A percentile compares a stretch with the other conserved stretches of the same genome.
Evolutionary conservation across 1,139 yeast species (phyloP).

Genomic region (Suhomyces chickasaworum): DNA sequence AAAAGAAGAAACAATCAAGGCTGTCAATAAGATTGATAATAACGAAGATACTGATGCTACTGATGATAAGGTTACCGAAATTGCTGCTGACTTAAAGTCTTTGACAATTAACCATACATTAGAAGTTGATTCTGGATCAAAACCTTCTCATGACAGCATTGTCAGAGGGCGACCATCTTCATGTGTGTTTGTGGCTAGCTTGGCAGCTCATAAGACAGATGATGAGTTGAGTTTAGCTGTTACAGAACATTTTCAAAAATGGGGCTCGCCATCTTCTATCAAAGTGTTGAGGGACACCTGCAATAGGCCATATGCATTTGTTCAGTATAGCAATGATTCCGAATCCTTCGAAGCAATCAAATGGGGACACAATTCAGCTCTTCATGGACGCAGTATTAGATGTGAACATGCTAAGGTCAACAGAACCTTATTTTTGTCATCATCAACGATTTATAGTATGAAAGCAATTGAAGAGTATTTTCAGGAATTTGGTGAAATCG

Average conservation of each 20-base stretch:
- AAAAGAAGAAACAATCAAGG: not conserved
- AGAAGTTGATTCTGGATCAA: not conserved
- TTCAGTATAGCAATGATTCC: constrained; percentile 71
- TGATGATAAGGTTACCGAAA: not conserved
- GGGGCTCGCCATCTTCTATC: constrained; percentile 73
- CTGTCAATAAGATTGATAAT: no score
- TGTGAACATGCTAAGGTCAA: constrained; percentile 93
- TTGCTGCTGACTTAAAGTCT: not conserved
- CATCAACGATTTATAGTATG: constrained; percentile 27
- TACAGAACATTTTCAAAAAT: constrained; percentile 59
- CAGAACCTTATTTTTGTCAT: constrained; percentile 68
- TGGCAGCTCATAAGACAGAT: constrained; percentile 63
- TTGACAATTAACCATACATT: no score
- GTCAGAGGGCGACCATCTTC: constrained; percentile 65
- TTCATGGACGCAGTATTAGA: constrained; percentile 76
- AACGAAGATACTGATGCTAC: no score
- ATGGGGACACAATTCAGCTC: constrained; percentile 65
- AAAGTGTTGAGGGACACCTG: constrained; percentile 82
- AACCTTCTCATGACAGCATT: not conserved
- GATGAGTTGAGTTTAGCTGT: constrained; percentile 73
- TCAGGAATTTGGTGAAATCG: constrained; percentile 69
- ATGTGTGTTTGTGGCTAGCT: constrained; percentile 86
- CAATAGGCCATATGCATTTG: constrained; percentile 92
- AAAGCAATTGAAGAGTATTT: constrained; percentile 41
- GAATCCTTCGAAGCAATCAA: constrained; percentile 72